Evolutionary conservation across 495 filamentous ascomycete species (phyloP).

Genomic region (Trichoderma asperelloides): DNA sequence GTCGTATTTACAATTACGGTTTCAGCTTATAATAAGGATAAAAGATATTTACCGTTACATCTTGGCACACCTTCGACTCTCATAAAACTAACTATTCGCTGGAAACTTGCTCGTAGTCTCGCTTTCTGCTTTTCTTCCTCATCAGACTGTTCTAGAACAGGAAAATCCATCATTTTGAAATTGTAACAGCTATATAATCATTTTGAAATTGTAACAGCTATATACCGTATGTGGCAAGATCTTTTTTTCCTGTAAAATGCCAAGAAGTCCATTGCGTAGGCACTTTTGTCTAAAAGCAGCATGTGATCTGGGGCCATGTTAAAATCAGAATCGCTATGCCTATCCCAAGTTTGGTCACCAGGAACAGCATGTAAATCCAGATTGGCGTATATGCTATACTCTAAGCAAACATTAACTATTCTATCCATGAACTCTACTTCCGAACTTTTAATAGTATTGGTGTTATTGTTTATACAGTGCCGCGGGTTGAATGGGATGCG

Average conservation of each 20-base stretch:
- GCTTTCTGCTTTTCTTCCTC: conserved; percentile 41
- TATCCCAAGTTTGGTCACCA: conserved; percentile 52
- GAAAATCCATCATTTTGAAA: conserved; percentile 49
- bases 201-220: conserved; percentile 48
- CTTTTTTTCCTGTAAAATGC: conserved; percentile 16
- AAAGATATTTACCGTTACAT: conserved; percentile 61
- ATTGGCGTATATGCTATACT: conserved; percentile 47
- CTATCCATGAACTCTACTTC: conserved; percentile 51
- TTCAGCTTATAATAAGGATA: no score
- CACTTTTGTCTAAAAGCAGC: conserved; percentile 53
- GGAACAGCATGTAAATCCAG: conserved; percentile 52
- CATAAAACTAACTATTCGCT: conserved; percentile 49
- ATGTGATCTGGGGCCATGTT: conserved; percentile 48
- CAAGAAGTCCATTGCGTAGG: conserved; percentile 42
- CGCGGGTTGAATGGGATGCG: conserved; percentile 54
- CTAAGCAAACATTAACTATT: conserved; percentile 45
- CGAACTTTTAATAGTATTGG: conserved; percentile 41
- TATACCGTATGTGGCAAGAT: conserved; percentile 42
- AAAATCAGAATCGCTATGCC: conserved; percentile 48
- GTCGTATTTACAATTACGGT: no score
- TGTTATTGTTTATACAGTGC: conserved; percentile 53
- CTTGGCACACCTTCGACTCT: conserved; percentile 37
- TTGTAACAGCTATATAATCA: conserved; percentile 48
- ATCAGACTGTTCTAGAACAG: conserved; percentile 34
- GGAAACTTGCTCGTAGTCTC: conserved; percentile 34